Conservation (phyloP, 2,329 filamentous ascomycete genomes). For the Whalleya microplaca region DNA sequence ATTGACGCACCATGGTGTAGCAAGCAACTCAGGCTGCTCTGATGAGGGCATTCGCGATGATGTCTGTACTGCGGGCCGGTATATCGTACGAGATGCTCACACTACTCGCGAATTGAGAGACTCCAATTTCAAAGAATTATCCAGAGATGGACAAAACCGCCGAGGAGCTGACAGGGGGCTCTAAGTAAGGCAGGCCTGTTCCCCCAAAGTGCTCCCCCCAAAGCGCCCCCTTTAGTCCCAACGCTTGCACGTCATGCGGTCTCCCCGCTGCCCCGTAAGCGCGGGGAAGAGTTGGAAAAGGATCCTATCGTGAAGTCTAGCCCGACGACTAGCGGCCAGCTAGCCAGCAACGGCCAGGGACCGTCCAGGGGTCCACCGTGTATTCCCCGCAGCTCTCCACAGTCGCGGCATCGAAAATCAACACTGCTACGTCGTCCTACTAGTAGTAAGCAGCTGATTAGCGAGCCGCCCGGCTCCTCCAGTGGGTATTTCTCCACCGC, state of each 20-base stretch:
- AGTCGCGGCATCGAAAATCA: neutral
- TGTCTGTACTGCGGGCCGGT: constrained; percentile 12
- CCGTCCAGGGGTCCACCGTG: neutral
- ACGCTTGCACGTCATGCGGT: neutral
- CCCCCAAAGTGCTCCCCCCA: no score
- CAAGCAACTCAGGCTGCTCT: constrained; percentile 36
- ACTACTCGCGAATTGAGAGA: constrained; percentile 12
- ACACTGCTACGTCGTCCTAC: no score
- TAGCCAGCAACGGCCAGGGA: neutral
- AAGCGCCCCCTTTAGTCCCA: no score
- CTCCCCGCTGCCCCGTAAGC: neutral
- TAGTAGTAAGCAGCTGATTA: no score
- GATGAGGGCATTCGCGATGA: constrained; percentile 39
- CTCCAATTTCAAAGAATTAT: constrained; percentile 23
- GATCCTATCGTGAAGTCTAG: no score
- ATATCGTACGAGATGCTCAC: constrained; percentile 14
- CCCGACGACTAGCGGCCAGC: no score
- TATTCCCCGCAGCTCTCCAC: neutral
- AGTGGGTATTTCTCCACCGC: neutral
- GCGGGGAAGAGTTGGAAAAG: no score
- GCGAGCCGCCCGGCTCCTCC: no score
- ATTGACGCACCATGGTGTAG: constrained; percentile 38
- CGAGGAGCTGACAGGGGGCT: constrained; percentile 26
- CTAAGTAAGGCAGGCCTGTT: constrained; percentile 20
- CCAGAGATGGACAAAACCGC: constrained; percentile 37